Evolutionary conservation across 2,329 filamentous ascomycete species (phyloP).

Genomic region (Annulohypoxylon truncatum): DNA sequence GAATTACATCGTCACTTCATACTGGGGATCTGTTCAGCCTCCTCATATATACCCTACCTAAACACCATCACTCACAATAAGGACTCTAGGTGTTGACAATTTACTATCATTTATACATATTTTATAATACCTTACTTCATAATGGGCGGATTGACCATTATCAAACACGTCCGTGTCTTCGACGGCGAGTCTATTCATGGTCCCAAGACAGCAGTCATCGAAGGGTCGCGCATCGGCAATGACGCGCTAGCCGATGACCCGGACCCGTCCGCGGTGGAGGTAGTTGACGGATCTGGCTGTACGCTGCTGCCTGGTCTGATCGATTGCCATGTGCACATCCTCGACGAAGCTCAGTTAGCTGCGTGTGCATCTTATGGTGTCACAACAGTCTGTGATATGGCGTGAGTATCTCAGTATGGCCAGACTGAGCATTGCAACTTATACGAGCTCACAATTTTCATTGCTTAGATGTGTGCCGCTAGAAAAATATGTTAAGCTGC

Average conservation of each 20-base stretch:
- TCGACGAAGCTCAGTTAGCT: constrained; percentile 33
- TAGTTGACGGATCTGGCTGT: constrained; percentile 42
- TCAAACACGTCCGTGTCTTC: constrained; percentile 42
- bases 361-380: constrained; percentile 38
- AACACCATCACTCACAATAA: neutral
- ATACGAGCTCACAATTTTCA: neutral
- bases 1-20: neutral
- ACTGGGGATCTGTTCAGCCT: neutral
- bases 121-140: neutral
- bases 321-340: constrained; percentile 45
- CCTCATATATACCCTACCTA: neutral
- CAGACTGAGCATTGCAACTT: neutral
- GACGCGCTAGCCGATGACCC: constrained; percentile 23
- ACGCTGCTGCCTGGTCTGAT: constrained; percentile 44
- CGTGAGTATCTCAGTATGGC: constrained; percentile 12
- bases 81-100: neutral
- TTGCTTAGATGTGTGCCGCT: constrained; percentile 23
- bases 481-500: constrained; percentile 26
- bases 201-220: constrained; percentile 39
- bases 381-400: constrained; percentile 43
- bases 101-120: neutral
- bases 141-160: constrained; percentile 35
- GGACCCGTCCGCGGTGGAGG: constrained; percentile 4
- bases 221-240: constrained; percentile 32
- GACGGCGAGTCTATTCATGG: constrained; percentile 37